Evolutionary conservation across 2,329 filamentous ascomycete genomes (phyloP).

Genomic region (Fusarium sp.): DNA sequence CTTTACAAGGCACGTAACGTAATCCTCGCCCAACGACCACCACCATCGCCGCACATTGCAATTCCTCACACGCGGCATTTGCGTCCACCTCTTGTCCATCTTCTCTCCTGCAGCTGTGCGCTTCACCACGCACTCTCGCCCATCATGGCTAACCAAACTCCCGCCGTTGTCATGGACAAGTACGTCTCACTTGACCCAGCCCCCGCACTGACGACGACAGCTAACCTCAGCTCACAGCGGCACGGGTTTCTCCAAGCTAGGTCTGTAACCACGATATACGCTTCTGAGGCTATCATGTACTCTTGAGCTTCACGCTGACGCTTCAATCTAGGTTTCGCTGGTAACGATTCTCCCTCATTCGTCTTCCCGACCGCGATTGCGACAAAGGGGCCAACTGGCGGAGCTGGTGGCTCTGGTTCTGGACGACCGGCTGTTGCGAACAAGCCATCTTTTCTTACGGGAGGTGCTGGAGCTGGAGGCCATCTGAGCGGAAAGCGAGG

Average conservation of each 20-base stretch:
- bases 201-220: conserved; percentile 41
- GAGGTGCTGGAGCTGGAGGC: conserved; percentile 82
- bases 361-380: conserved; percentile 99
- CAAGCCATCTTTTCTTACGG: conserved; percentile 94
- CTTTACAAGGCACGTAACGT: conserved; percentile 43
- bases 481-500: conserved; percentile 92
- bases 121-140: conserved; percentile 33
- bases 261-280: conserved; percentile 60
- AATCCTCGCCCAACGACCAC: conserved; percentile 41
- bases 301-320: conserved; percentile 37
- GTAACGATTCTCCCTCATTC: conserved; percentile 98
- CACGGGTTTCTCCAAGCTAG: conserved; percentile 99
- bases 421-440: conserved; percentile 90
- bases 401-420: conserved; percentile 79
- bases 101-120: conserved; percentile 29
- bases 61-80: conserved; percentile 23
- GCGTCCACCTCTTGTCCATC: conserved; percentile 9
- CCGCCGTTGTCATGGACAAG: conserved; percentile 99
- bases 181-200: conserved; percentile 65
- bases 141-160: conserved; percentile 94
- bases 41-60: conserved; percentile 35
- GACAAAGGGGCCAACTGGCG: conserved; percentile 81
- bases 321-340: conserved; percentile 81
- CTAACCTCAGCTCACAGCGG: conserved; percentile 70
- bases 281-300: conserved; percentile 10